Evolutionary conservation across 2,329 filamentous ascomycete genomes (phyloP).

Genomic region (Neocatenulostroma microsporum): DNA sequence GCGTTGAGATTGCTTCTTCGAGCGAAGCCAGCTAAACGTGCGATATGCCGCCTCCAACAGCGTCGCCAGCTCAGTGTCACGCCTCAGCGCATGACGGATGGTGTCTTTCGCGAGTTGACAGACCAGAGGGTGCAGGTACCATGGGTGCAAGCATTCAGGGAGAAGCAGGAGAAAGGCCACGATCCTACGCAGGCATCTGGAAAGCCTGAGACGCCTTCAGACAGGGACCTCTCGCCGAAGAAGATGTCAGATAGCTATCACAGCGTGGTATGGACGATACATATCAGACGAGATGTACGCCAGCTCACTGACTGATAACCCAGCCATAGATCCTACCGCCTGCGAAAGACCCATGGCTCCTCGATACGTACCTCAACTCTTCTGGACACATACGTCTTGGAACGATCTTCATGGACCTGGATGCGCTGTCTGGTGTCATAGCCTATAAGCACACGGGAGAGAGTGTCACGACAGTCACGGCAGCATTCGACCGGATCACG

Average conservation of each 20-base stretch:
- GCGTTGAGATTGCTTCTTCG: conserved; percentile 1
- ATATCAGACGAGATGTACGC: background rate
- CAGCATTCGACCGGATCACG: conserved; percentile 56
- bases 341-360: conserved; percentile 65
- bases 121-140: conserved; percentile 56
- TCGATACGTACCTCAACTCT: conserved; percentile 70
- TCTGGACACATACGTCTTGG: conserved; percentile 67
- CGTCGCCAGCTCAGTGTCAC: conserved; percentile 13
- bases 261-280: conserved; percentile 44
- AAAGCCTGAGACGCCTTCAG: conserved; percentile 30
- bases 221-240: conserved; percentile 56
- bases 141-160: conserved; percentile 58
- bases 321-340: conserved; percentile 54
- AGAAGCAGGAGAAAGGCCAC: conserved; percentile 37
- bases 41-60: conserved; percentile 3
- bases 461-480: conserved; percentile 55
- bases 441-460: conserved; percentile 67
- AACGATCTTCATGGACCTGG: conserved; percentile 70
- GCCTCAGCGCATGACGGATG: conserved; percentile 39
- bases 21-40: background rate
- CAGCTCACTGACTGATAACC: conserved; percentile 21
- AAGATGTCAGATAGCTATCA: conserved; percentile 66
- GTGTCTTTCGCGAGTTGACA: conserved; percentile 53
- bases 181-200: conserved; percentile 26
- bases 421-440: conserved; percentile 67